Base-by-base conservation (phyloP, 169 alveolate species). In the Theileria sp. region DNA sequence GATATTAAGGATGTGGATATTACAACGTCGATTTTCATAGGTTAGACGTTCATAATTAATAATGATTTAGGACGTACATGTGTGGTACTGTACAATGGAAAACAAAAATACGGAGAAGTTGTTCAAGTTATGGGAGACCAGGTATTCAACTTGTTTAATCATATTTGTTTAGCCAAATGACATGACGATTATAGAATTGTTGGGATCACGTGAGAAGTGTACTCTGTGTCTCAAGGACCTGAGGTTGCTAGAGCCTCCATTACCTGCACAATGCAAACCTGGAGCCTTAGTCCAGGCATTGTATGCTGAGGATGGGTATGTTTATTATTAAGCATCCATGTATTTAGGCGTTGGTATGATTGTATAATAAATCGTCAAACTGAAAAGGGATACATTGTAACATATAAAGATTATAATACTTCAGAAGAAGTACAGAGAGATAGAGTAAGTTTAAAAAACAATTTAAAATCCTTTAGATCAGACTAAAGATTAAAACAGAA, bases 331-430 rank as follows among this genome's bases (percentile, higher is more conserved):
- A 32, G 5, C 9, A 15, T 9, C 56, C 38, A 62, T 13, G 5
- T 17, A 5, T 56, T 15, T 67, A 88, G 93, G 72, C 92, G 87
- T 25, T 89, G 94, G 94, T 89, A 89, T 71, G 92, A 89, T 49
- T 86, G 91, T 50, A 64, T 86, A 38, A 78, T 89, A 34, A 84
- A 87, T 28, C 84, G 89, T 74, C 71, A 60, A 54, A 89, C 85
- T 23, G 92, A 87, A n/a, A 79, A 56, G 25, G 86, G 92, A 0
- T 89, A 82, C 50, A 72, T 86, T 76, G 85, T 89, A 60, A 89
- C 92, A 17, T 89, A 89, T 75, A 86, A 84, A 73, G 94, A 89
- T 23, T 89, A 89, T 75, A 86, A 89, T 86, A 83, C 80, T n/a
- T 83, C 92, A 44, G 94, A 89, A 54, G 88, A 86, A 62, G 92